These are phyloP conservation scores for Penicillium italicum DNA, from an alignment of 2,329 filamentous ascomycete species.

Conservation along the genomic window DNA sequence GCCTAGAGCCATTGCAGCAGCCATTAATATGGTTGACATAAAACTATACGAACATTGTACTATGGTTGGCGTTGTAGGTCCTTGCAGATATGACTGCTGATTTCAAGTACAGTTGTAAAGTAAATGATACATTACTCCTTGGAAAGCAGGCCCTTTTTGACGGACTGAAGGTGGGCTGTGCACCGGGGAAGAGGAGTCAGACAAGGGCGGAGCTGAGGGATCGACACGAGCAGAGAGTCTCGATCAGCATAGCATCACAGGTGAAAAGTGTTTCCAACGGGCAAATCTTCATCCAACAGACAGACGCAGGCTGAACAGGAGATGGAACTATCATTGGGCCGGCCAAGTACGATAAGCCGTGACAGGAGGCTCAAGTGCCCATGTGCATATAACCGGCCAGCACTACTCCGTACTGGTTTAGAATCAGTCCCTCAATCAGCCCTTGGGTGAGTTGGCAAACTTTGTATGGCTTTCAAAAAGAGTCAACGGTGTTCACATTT, in stretches of 20 bases:
- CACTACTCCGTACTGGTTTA: background rate
- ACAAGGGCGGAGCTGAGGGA: background rate
- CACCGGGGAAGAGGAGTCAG: background rate
- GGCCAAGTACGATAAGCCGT: background rate
- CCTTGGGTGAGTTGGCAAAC: background rate
- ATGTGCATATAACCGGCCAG: background rate
- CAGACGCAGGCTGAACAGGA: background rate
- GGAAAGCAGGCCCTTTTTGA: background rate
- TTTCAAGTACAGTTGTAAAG: background rate
- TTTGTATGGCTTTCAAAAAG: background rate
- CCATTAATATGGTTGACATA: background rate
- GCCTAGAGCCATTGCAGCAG: background rate
- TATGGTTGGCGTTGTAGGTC: background rate
- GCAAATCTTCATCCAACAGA: background rate
- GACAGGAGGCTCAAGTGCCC: constrained; percentile 2
- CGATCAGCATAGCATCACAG: background rate
- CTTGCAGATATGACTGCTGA: background rate
- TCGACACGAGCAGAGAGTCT: background rate
- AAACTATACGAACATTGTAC: background rate
- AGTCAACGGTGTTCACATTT: background rate
- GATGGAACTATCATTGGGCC: background rate
- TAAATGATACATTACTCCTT: background rate
- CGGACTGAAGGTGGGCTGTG: constrained; percentile 1
- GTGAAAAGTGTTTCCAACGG: background rate
- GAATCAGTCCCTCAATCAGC: background rate